Evolutionary conservation across 2,329 filamentous ascomycete species (phyloP).

Genomic region (Pyrenophora seminiperda): DNA sequence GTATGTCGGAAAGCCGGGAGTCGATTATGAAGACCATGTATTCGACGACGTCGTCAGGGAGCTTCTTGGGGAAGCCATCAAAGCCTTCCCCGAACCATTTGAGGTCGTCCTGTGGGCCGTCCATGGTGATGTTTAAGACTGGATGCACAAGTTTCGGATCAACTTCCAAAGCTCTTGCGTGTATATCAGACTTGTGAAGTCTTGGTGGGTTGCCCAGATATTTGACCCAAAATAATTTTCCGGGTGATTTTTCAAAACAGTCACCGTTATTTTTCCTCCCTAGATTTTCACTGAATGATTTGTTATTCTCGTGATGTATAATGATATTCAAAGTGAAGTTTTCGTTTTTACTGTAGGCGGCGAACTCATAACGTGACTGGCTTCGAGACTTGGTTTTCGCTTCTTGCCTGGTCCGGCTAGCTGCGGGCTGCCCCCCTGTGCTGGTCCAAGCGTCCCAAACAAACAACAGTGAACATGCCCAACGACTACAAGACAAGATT

Average conservation of each 20-base stretch:
- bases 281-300: neutral
- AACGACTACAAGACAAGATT: constrained; percentile 14
- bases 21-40: constrained; percentile 79
- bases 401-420: constrained; percentile 21
- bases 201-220: too few species aligned
- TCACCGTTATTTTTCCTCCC: neutral
- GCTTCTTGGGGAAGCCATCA: constrained; percentile 66
- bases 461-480: constrained; percentile 25
- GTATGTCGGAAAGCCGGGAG: constrained; percentile 57
- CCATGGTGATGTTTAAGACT: constrained; percentile 30
- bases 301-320: too few species aligned
- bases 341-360: constrained; percentile 13
- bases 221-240: too few species aligned
- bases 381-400: constrained; percentile 17
- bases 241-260: too few species aligned
- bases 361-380: constrained; percentile 31
- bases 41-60: constrained; percentile 84
- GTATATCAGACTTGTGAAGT: too few species aligned
- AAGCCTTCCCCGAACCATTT: constrained; percentile 71
- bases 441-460: constrained; percentile 22
- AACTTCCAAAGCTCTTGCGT: neutral
- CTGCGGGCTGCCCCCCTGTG: constrained; percentile 8
- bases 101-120: constrained; percentile 57
- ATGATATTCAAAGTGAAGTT: neutral
- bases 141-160: neutral